phyloP scores from a whole-genome alignment of 352 stramenopile species.

The Globisporangium apiculatum region DNA sequence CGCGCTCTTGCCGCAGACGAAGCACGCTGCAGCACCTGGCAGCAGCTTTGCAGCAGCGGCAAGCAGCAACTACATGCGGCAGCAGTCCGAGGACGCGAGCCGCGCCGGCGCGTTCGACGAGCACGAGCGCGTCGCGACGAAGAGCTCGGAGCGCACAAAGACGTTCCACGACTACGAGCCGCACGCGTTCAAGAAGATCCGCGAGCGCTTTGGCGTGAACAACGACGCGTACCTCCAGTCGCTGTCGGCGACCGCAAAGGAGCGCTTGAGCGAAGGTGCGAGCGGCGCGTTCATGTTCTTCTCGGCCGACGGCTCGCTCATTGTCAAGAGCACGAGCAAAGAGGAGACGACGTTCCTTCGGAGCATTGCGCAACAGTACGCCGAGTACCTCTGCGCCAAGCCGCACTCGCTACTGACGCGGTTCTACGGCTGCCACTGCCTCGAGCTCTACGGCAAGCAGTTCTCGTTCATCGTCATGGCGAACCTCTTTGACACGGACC shows the following conservation, averaged over 20 bases:
- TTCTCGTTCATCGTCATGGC: constrained; percentile 92
- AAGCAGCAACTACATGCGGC: constrained; percentile 37
- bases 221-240: constrained; percentile 81
- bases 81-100: constrained; percentile 34
- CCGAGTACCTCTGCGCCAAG: constrained; percentile 80
- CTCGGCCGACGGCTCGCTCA: constrained; percentile 79
- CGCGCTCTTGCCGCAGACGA: constrained; percentile 72
- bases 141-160: constrained; percentile 70
- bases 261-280: constrained; percentile 83
- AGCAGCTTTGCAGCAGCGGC: constrained; percentile 15
- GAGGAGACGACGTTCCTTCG: constrained; percentile 84
- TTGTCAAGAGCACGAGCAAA: constrained; percentile 89
- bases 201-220: constrained; percentile 77
- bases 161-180: constrained; percentile 88
- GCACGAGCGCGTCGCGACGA: constrained; percentile 58
- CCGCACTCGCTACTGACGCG: constrained; percentile 82
- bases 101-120: constrained; percentile 54
- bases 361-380: constrained; percentile 83
- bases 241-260: constrained; percentile 80
- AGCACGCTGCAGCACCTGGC: constrained; percentile 22
- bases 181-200: constrained; percentile 86
- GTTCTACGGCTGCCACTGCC: constrained; percentile 88
- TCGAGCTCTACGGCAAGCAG: constrained; percentile 88
- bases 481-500: constrained; percentile 88
- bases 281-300: constrained; percentile 92